These are phyloP conservation scores for Aspergillus novoparasiticus DNA, from an alignment of 2,329 filamentous ascomycete species.

Conservation along the genomic window DNA sequence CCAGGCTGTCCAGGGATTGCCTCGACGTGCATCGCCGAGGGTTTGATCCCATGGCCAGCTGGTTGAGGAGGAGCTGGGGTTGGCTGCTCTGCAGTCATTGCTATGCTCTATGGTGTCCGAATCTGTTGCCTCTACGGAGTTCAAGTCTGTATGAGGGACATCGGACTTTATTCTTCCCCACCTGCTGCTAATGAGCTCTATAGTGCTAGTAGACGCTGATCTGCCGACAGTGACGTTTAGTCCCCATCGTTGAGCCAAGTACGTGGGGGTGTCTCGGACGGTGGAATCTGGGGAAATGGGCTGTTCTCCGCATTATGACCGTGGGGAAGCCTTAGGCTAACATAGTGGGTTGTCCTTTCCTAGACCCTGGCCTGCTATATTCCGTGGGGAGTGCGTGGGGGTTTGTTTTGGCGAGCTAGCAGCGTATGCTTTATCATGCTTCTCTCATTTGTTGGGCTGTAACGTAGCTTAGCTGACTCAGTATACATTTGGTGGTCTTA, in stretches of 20 bases:
- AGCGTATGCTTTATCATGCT: too few relatives aligned
- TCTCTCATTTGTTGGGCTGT: too few relatives aligned
- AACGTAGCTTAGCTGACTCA: too few relatives aligned
- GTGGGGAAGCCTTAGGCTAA: background rate
- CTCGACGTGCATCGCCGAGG: conserved; percentile 8
- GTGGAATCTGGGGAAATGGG: conserved; percentile 1
- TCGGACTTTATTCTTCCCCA: background rate
- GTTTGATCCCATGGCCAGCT: background rate
- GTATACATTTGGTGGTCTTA: background rate
- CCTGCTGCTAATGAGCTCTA: background rate
- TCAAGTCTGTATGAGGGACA: background rate
- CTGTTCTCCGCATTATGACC: conserved; percentile 4
- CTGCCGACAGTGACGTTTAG: background rate
- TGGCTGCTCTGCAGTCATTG: background rate
- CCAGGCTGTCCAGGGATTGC: conserved; percentile 24
- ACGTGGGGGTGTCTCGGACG: conserved; percentile 1
- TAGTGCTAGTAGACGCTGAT: background rate
- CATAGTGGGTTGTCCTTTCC: background rate
- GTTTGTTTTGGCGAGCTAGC: too few relatives aligned
- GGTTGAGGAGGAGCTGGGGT: background rate
- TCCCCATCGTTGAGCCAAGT: background rate
- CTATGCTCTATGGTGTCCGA: background rate
- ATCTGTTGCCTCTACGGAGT: background rate
- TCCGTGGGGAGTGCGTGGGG: background rate
- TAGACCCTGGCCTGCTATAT: background rate